Evolutionary conservation across 164 flowering plant genomes (phyloP).

Genomic region (Magnolia changhungtana): DNA sequence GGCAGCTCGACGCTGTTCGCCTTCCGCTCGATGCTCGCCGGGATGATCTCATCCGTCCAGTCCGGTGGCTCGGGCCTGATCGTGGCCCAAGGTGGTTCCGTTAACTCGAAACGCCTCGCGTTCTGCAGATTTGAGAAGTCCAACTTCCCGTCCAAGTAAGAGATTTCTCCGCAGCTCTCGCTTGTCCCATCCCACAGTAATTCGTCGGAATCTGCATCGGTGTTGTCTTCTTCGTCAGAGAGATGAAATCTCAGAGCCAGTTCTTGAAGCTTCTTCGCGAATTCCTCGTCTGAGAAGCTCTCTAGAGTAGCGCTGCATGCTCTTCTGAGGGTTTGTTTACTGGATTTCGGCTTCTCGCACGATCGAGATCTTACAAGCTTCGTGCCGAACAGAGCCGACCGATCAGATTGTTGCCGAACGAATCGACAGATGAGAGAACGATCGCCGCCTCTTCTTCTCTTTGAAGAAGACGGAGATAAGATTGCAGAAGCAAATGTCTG

Average conservation of each 20-base stretch:
- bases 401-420: conserved; percentile 19
- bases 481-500: conserved; percentile 44
- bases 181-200: background rate
- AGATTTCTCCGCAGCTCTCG: background rate
- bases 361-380: conserved; percentile 39
- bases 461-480: conserved; percentile 35
- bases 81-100: conserved; percentile 37
- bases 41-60: conserved; percentile 37
- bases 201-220: background rate
- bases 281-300: conserved; percentile 64
- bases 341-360: conserved; percentile 12
- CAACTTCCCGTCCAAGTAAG: background rate
- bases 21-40: conserved; percentile 36
- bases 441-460: conserved; percentile 19
- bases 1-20: conserved; percentile 85
- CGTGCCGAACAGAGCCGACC: conserved; percentile 35
- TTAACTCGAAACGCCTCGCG: conserved; percentile 5
- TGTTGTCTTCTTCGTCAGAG: conserved; percentile 20
- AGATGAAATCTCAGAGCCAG: conserved; percentile 46
- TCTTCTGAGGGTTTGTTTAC: conserved; percentile 26
- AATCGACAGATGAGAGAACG: conserved; percentile 27
- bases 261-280: conserved; percentile 51
- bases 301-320: conserved; percentile 47
- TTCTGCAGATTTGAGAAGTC: background rate
- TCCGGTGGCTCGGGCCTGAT: conserved; percentile 31